Base-by-base conservation (phyloP, 176 grass and related monocot species). In the Carex kokanica region DNA sequence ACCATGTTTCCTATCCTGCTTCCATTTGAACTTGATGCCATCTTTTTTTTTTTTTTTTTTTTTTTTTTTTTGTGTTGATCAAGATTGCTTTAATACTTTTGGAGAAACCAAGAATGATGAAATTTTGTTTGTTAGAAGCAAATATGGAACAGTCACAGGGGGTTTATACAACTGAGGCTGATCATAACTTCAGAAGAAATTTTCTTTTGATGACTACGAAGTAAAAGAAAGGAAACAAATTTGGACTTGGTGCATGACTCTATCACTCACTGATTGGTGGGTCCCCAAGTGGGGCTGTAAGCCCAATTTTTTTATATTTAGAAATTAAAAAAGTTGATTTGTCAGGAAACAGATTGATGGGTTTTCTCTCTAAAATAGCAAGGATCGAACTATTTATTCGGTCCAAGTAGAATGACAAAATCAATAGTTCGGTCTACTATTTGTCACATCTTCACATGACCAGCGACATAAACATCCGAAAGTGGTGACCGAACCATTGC, bases 1-100 rank as follows among this genome's bases (percentile, higher is more conserved):
- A 88, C 79, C 80, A 78, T 84, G 83, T 82, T 91, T 25, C 17
- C 54, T 9, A 6, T 49, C 56, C 85, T 60, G 32, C 70, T 71
- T n/a, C 80, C 8, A 16, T 14, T 24, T 43, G 14, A 12, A 9
- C 69, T 21, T 12, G 15, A 53, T 4, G 20, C 47, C 60, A 14
- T 25, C 24, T 38, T 38, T 4, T 43, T 64, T 1, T 16, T 31
- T 32, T 65, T 21, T 6, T n/a, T n/a, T n/a, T n/a, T n/a, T n/a
- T n/a, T n/a, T n/a, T n/a, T n/a, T n/a, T n/a, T n/a, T n/a, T n/a
- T n/a, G n/a, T 32, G 31, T 32, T 31, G 6, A 29, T 38, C 64
- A 38, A 67, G 27, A 2, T 6, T 38, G 25, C 17, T 34, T 36
- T 67, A 5, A 14, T 18, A 2, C 31, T 38, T 67, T 34, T 6